phyloP scores from a whole-genome alignment of 169 alveolate species.

The Plasmodium falciparum region DNA sequence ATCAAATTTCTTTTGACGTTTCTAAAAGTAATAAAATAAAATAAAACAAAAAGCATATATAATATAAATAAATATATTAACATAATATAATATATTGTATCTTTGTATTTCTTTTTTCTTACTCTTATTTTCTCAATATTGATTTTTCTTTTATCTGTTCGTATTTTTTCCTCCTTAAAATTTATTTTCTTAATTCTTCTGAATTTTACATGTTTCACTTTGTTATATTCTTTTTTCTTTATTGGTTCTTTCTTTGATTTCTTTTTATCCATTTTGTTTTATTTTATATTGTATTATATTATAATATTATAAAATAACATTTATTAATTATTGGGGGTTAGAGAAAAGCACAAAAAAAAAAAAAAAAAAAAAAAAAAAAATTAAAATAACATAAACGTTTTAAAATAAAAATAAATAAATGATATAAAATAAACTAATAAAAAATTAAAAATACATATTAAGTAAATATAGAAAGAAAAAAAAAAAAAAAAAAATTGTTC shows the following conservation, averaged over 20 bases:
- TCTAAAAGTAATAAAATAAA: conserved; percentile 2
- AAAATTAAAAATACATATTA: too few relatives aligned
- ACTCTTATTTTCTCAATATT: conserved; percentile 13
- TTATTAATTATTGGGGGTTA: neutral
- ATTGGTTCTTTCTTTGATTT: conserved; percentile 4
- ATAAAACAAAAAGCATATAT: neutral
- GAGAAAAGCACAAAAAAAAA: neutral
- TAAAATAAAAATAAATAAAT: neutral
- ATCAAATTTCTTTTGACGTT: conserved; percentile 8
- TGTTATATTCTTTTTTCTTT: conserved; percentile 14
- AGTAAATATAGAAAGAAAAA: too few relatives aligned
- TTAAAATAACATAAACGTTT: neutral
- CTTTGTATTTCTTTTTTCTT: conserved; percentile 1
- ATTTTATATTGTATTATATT: neutral
- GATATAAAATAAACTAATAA: neutral
- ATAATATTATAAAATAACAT: neutral
- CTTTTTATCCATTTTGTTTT: conserved; percentile 5
- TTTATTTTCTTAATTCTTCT: conserved; percentile 58
- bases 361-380: neutral
- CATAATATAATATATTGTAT: neutral
- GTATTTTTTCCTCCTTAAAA: conserved; percentile 47
- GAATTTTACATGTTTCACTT: conserved; percentile 39
- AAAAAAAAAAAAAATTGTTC: too few relatives aligned
- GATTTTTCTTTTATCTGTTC: neutral
- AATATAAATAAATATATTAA: neutral